These are phyloP conservation scores for Pezicula rhizophila DNA, from an alignment of 2,329 filamentous ascomycete species.

Conservation along the genomic window DNA sequence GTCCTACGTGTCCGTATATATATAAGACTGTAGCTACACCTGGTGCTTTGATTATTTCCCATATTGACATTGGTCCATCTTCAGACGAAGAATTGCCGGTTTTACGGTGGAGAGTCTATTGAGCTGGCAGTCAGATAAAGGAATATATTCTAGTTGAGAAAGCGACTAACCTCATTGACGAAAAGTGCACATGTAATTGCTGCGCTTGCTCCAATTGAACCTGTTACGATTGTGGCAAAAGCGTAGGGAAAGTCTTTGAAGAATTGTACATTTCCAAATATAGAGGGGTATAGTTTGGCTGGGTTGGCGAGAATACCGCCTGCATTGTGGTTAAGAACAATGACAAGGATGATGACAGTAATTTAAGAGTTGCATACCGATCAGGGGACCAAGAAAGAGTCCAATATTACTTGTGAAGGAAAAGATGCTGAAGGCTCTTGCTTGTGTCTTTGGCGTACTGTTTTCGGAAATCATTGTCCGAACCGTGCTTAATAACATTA, in stretches of 20 bases:
- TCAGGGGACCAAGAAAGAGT: slow-evolving; percentile 60
- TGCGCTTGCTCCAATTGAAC: slow-evolving; percentile 45
- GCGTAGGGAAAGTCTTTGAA: slow-evolving; percentile 61
- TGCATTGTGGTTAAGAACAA: slow-evolving; percentile 17
- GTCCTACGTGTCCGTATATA: slow-evolving; percentile 59
- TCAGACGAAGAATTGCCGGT: slow-evolving; percentile 16
- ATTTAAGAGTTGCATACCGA: slow-evolving; percentile 29
- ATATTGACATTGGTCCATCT: slow-evolving; percentile 34
- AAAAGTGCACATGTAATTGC: slow-evolving; percentile 48
- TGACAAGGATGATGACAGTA: slow-evolving; percentile 33
- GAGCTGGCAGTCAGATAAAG: slow-evolving; percentile 2
- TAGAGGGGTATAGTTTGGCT: slow-evolving; percentile 51
- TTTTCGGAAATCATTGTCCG: slow-evolving; percentile 73
- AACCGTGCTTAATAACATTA: slow-evolving; percentile 39
- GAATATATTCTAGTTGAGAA: neutral
- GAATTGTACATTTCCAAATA: slow-evolving; percentile 51
- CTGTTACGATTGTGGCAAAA: slow-evolving; percentile 54
- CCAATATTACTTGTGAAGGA: slow-evolving; percentile 70
- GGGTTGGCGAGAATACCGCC: slow-evolving; percentile 67
- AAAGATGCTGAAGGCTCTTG: slow-evolving; percentile 69
- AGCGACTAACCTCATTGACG: slow-evolving; percentile 45
- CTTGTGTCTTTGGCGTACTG: slow-evolving; percentile 64
- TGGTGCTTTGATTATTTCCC: slow-evolving; percentile 53
- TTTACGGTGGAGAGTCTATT: slow-evolving; percentile 36
- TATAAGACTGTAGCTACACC: slow-evolving; percentile 62